Base-by-base conservation (phyloP, 2,329 filamentous ascomycete genomes). In the Lithohypha guttulata region DNA sequence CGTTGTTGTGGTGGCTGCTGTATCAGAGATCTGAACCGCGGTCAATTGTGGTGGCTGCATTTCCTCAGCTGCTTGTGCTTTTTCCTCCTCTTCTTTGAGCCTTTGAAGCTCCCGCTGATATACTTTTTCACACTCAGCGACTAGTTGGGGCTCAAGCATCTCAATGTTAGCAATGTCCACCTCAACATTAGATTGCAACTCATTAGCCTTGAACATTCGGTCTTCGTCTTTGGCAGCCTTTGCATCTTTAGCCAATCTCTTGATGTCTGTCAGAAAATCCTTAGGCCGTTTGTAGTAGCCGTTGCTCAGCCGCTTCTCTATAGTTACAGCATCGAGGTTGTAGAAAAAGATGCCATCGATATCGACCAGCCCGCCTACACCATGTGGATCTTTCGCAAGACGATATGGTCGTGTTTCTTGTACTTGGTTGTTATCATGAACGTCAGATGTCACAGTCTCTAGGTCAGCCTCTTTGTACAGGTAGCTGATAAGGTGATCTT, bases 261-360 rank as follows among this genome's bases (percentile, higher is more conserved):
- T 84, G 53, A 96, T 84, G 56, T 98, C 91, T 27, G 79, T 78
- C 35, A 93, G 63, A 55, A 95, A 98, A 56, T 95, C 89, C 52
- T 80, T 80, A 0, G 87, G 84, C 8, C 87, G 77, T 51, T 86
- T 84, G 61, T 98, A 98, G 61, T 85, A 98, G 4, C 91, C 91
- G 57, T 98, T 96, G 3, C 86, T 93, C 22, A 98, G 68, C n/a
- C 91, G 79, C 57, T 94, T 86, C 63, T 98, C 91, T 38, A 98
- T 95, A 1, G 82, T 89, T 3, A 81, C 81, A 8, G 89, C 83
- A 55, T 96, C 87, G 31, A 98, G 68, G 51, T 98, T 98, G 66
- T 95, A 96, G 59, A 80, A 96, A 59, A 87, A 91, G 58, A 91
- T 94, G 42, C 77, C 77, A 2, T 72, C 71, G 4, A 75, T 77